Evolutionary conservation across 1,284 basidiomycete genomes (phyloP).

Genomic region (Neonothopanus nambi): DNA sequence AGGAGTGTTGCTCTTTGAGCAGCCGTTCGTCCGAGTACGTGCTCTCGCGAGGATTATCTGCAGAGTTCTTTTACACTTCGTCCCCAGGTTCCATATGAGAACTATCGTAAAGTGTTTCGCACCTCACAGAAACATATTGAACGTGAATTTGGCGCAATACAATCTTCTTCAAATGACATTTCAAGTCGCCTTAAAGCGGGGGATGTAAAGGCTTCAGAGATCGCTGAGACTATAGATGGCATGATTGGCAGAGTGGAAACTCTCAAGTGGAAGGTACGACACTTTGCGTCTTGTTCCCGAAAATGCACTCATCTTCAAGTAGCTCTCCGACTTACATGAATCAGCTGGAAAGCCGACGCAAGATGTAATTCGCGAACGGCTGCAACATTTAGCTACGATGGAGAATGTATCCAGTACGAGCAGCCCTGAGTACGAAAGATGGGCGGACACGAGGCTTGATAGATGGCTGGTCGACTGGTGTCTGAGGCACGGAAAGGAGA

Average conservation of each 20-base stretch:
- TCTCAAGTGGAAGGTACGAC: slow-evolving; percentile 76
- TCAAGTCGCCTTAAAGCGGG: slow-evolving; percentile 42
- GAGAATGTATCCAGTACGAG: slow-evolving; percentile 55
- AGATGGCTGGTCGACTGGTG: slow-evolving; percentile 94
- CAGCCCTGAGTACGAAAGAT: slow-evolving; percentile 64
- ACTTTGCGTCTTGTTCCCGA: slow-evolving; percentile 8
- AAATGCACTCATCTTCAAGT: not conserved
- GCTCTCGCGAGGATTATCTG: not conserved
- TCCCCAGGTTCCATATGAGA: slow-evolving; percentile 80
- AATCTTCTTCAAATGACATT: slow-evolving; percentile 56
- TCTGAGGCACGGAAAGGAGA: slow-evolving; percentile 71
- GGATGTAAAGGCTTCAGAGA: slow-evolving; percentile 48
- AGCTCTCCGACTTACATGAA: slow-evolving; percentile 74
- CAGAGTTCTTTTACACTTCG: slow-evolving; percentile 19
- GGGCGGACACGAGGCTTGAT: slow-evolving; percentile 81
- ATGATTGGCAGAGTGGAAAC: slow-evolving; percentile 77
- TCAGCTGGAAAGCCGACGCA: slow-evolving; percentile 66
- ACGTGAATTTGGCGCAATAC: slow-evolving; percentile 68
- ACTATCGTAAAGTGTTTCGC: slow-evolving; percentile 82
- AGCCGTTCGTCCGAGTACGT: slow-evolving; percentile 78
- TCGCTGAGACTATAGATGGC: slow-evolving; percentile 62
- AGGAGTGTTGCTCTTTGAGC: slow-evolving; percentile 84
- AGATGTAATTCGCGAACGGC: slow-evolving; percentile 69
- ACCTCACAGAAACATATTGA: slow-evolving; percentile 79
- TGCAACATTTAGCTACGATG: slow-evolving; percentile 65